Percentiles rank a stretch among this genome's conserved stretches.
Evolutionary conservation across 306 rosid genomes (phyloP).

Genomic region (Vigna mungo): DNA sequence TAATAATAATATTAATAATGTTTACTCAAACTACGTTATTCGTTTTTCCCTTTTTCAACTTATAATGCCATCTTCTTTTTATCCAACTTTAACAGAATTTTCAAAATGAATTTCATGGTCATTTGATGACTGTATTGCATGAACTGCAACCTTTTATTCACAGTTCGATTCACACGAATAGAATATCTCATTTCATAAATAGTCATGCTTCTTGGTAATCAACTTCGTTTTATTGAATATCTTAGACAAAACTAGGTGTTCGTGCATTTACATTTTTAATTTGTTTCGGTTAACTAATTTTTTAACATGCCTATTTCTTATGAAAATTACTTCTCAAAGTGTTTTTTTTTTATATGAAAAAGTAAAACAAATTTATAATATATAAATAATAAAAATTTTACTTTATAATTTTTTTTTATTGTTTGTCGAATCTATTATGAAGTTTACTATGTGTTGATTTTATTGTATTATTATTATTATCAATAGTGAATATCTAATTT

Average conservation of each 20-base stretch:
- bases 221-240: constrained; percentile 36
- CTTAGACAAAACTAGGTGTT: constrained; percentile 38
- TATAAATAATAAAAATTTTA: too few species aligned
- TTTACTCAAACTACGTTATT: not conserved
- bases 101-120: constrained; percentile 38
- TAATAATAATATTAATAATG: constrained; percentile 34
- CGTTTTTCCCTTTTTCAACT: too few species aligned
- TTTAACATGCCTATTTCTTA: constrained; percentile 14
- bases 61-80: constrained; percentile 28
- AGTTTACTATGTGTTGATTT: too few species aligned
- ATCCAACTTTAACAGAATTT: constrained; percentile 59
- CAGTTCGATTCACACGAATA: constrained; percentile 59
- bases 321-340: not conserved
- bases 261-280: not conserved
- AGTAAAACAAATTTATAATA: too few species aligned
- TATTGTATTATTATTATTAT: too few species aligned
- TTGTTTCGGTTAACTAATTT: not conserved
- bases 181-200: constrained; percentile 41
- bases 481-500: too few species aligned
- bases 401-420: too few species aligned
- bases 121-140: constrained; percentile 42
- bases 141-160: constrained; percentile 41
- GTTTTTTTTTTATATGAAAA: too few species aligned
- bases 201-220: constrained; percentile 36
- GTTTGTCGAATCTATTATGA: too few species aligned